Base-by-base conservation (phyloP, 1,284 basidiomycete species). In the Pascua sp. region DNA sequence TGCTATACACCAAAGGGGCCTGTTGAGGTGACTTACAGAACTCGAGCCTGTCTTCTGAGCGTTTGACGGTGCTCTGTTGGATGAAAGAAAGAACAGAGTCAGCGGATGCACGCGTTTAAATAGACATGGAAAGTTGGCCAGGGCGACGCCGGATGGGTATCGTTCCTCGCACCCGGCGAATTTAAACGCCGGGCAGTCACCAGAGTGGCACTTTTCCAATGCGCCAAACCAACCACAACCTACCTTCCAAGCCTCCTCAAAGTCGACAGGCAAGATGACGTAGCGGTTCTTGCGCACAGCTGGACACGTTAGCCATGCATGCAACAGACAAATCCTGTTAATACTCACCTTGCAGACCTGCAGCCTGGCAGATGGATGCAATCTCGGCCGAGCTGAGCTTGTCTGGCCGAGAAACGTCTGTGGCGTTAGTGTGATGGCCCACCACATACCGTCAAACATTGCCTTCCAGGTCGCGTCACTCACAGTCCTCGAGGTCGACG, bases 161-260 rank as follows among this genome's bases (percentile, higher is more conserved):
- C 17, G 24, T 4, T 11, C 8, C 55, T 60, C 54, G 53, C 60
- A 61, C 48, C 40, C 55, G 61, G 50, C 36, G 50, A 60, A 52
- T 47, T 57, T 40, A 55, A 55, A 51, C 52, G 54, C 56, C 51
- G 51, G 51, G 40, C 56, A 36, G 12, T 24, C 39, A 38, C 42
- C 42, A 47, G 12, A 39, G 61, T 62, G 61, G 57, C 59, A 56
- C 55, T 24, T n/a, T 32, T 32, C 24, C 3, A 32, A 32, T 32
- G 4, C 24, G 24, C 7, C 24, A 32, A 3, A 32, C 24, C 24
- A 32, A 32, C 24, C 36, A 16, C 11, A 13, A 85, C 88, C 73
- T 67, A 94, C 91, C 83, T 96, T 97, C 92, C 93, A 97, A 70
- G 91, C 91, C 78, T 97, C 93, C 76, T 98, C 96, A 75, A 98